Evolutionary conservation across 805 yeast species (phyloP), one percentile per base, ranked within the genome.

Genomic region (Saturnispora gosingensis): DNA sequence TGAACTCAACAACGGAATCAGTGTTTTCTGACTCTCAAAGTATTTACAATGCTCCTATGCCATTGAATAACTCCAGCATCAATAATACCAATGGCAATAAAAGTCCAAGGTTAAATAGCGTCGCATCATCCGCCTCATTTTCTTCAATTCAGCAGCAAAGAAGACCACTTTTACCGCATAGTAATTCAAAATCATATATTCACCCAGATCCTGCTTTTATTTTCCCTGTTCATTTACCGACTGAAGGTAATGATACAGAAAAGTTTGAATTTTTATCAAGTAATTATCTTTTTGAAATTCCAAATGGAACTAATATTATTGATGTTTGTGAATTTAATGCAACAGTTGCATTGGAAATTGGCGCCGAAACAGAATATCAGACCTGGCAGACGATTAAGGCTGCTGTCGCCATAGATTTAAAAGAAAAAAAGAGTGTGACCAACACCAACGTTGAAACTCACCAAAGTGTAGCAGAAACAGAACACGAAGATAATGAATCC

Each of bases 251-350:
- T 51, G 79, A 77, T 49, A 67, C 67, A 0, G 57, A 64, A 0
- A 72, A 70, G 2, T 74, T 82, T 53, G 77, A 72, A 24, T 69
- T 73, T 22, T 64, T 83, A 27, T 71, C 82, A 2, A 66, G 70
- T 18, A 71, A 75, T 58, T 82, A 81, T 59, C 56, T 77, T 35
- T 65, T 74, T 11, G 65, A 71, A 4, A 61, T 75, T 0, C 77
- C 79, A 0, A 75, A 73, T 24, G 80, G 77, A 3, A 72, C 79
- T 59, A 68, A 71, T 27, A 67, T 81, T 15, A 61, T 71, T 13
- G 81, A 81, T 44, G 81, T 75, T 2, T 83, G 87, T 59, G 69
- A 74, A 22, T 67, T 72, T 58, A 85, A 85, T 60, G 76, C 87
- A 0, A 66, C 71, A 16, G 68, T 79, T 8, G 85, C 85, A 0